A percentile compares a stretch with the other conserved stretches of the same genome.
Conservation (phyloP, 1,284 basidiomycete species). For the Chalciporus sp. region DNA sequence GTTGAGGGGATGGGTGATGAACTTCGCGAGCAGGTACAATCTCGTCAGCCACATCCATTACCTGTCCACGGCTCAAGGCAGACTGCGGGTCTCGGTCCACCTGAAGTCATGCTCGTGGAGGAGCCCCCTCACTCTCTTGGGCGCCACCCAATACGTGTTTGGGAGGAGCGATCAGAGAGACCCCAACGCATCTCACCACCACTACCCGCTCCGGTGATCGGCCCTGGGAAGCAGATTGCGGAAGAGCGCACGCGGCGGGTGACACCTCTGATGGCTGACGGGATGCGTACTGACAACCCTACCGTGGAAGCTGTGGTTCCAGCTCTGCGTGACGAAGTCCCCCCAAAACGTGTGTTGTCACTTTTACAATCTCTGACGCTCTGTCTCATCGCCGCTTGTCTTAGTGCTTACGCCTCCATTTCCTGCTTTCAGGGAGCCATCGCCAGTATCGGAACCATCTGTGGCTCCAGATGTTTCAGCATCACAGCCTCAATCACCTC, state of each 20-base stretch:
- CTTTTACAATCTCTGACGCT: neutral
- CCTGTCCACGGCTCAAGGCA: neutral
- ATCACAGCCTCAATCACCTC: neutral
- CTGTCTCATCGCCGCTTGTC: constrained; percentile 9
- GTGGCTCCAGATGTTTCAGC: neutral
- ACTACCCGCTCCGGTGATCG: neutral
- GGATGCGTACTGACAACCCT: neutral
- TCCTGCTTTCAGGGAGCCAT: neutral
- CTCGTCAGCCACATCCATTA: constrained; percentile 9
- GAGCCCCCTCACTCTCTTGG: constrained; percentile 2
- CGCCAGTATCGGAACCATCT: neutral
- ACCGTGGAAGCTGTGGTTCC: neutral
- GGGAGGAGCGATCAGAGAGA: constrained; percentile 24
- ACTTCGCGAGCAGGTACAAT: constrained; percentile 6
- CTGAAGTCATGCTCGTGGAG: neutral
- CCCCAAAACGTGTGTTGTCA: constrained; percentile 12
- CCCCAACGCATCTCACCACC: constrained; percentile 17
- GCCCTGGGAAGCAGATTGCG: neutral
- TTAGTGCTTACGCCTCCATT: constrained; percentile 6
- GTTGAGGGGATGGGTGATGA: constrained; percentile 9
- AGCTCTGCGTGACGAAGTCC: neutral
- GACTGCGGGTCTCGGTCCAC: neutral
- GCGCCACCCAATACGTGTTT: constrained; percentile 30
- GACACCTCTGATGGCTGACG: neutral
- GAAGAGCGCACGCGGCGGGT: neutral